These are phyloP conservation scores for Casaregolazyma lundiana DNA, from an alignment of 1,139 yeast species.

Conservation along the genomic window DNA sequence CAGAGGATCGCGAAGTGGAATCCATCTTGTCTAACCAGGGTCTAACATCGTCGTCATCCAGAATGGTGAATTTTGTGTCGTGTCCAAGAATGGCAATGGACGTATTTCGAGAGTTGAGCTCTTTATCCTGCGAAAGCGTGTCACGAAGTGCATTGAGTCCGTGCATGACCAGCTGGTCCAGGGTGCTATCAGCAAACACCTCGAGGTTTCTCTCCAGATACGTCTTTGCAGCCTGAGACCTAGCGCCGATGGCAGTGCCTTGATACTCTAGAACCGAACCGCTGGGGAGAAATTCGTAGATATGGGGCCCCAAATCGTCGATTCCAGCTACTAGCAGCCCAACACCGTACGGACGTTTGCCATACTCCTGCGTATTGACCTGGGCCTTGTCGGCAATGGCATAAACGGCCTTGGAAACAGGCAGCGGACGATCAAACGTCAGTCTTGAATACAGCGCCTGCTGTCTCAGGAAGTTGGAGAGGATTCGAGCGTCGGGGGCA, in stretches of 20 bases:
- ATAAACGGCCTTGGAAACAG: constrained; percentile 77
- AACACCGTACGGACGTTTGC: constrained; percentile 96
- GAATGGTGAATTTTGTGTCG: constrained; percentile 65
- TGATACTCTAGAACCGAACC: constrained; percentile 88
- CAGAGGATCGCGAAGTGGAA: constrained; percentile 40
- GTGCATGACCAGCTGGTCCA: constrained; percentile 75
- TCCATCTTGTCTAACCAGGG: constrained; percentile 68
- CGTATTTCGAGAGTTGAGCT: constrained; percentile 76
- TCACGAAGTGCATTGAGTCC: constrained; percentile 92
- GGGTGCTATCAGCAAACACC: constrained; percentile 53
- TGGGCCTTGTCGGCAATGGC: constrained; percentile 96
- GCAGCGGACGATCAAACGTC: constrained; percentile 84
- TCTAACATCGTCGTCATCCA: constrained; percentile 83
- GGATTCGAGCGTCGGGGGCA: constrained; percentile 95
- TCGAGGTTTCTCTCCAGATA: constrained; percentile 84
- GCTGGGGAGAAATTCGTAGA: constrained; percentile 92
- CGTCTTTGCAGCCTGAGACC: constrained; percentile 97
- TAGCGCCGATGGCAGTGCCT: constrained; percentile 96
- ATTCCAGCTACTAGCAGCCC: constrained; percentile 88
- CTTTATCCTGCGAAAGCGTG: constrained; percentile 90
- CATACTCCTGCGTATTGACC: constrained; percentile 91
- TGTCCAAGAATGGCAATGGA: constrained; percentile 88
- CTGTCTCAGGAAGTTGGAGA: constrained; percentile 82
- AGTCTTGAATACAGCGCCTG: constrained; percentile 86
- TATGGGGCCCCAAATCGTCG: constrained; percentile 83